A percentile compares a stretch with the other conserved stretches of the same genome.
phyloP scores from a whole-genome alignment of 1,139 yeast species.

The Pichia inconspicua region DNA sequence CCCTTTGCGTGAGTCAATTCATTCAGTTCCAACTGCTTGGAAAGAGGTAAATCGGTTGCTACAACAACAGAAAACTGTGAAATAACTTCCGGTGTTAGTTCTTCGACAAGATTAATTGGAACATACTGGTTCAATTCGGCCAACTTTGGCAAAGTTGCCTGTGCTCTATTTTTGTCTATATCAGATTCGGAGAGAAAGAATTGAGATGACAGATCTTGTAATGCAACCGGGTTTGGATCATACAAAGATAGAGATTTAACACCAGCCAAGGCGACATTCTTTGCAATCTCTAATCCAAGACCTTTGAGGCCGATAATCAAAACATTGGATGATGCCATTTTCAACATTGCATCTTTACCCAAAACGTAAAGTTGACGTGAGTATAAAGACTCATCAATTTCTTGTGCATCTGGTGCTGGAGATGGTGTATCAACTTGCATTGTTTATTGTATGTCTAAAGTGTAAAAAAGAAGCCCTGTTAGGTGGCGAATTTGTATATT shows the following conservation, averaged over 20 bases:
- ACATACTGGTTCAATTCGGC: slow-evolving; percentile 85
- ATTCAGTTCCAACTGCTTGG: slow-evolving; percentile 70
- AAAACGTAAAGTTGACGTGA: slow-evolving; percentile 91
- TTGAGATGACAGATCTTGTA: slow-evolving; percentile 79
- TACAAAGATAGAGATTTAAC: slow-evolving; percentile 85
- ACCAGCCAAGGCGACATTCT: slow-evolving; percentile 94
- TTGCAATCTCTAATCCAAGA: slow-evolving; percentile 91
- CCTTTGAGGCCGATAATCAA: slow-evolving; percentile 84
- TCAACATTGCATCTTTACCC: slow-evolving; percentile 96
- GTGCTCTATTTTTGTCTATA: slow-evolving; percentile 71
- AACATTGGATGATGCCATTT: slow-evolving; percentile 90
- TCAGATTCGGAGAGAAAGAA: slow-evolving; percentile 70
- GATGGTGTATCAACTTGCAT: slow-evolving; percentile 53
- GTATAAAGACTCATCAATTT: slow-evolving; percentile 85
- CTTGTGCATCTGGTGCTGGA: slow-evolving; percentile 28
- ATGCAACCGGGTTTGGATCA: slow-evolving; percentile 64
- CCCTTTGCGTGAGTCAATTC: slow-evolving; percentile 62
- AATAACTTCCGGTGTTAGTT: slow-evolving; percentile 45
- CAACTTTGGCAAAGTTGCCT: slow-evolving; percentile 54
- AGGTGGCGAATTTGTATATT: not conserved
- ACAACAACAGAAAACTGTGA: slow-evolving; percentile 71
- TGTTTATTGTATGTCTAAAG: slow-evolving; percentile 7
- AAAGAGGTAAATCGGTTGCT: slow-evolving; percentile 67
- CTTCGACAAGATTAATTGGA: slow-evolving; percentile 65
- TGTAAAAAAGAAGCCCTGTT: not conserved